Evolutionary conservation across 2,329 filamentous ascomycete species (phyloP).

Genomic region (Stagonosporopsis chrysanthemi): DNA sequence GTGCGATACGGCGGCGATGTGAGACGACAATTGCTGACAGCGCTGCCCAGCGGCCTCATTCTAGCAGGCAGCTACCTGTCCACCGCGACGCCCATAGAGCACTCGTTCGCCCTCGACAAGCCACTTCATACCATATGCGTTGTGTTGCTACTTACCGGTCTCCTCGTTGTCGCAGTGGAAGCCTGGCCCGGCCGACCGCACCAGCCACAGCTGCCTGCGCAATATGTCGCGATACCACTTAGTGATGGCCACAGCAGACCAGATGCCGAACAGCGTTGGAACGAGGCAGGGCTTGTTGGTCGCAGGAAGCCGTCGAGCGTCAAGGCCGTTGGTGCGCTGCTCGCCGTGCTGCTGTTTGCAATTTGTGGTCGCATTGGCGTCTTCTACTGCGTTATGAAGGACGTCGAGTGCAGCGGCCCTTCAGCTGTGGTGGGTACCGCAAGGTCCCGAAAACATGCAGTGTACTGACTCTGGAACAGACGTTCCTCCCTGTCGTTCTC

Average conservation of each 20-base stretch:
- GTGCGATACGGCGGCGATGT: background rate
- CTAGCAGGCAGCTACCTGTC: constrained; percentile 44
- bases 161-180: constrained; percentile 40
- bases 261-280: constrained; percentile 37
- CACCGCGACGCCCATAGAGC: constrained; percentile 37
- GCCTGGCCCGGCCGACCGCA: constrained; percentile 28
- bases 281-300: constrained; percentile 29
- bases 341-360: constrained; percentile 39
- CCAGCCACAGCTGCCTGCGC: constrained; percentile 28
- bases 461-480: constrained; percentile 28
- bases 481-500: constrained; percentile 44
- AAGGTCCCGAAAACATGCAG: background rate
- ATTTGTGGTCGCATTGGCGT: constrained; percentile 43
- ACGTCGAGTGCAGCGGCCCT: constrained; percentile 44
- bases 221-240: constrained; percentile 44
- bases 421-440: constrained; percentile 33
- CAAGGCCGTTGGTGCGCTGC: constrained; percentile 33
- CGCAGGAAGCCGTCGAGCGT: constrained; percentile 27
- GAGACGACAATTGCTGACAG: constrained; percentile 28
- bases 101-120: constrained; percentile 48
- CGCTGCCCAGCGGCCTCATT: constrained; percentile 42
- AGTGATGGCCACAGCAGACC: constrained; percentile 32
- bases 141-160: constrained; percentile 44
- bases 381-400: constrained; percentile 38
- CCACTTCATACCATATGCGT: constrained; percentile 44